Evolutionary conservation across 129 eudicot species (phyloP).

Genomic region (Artemisia annua): DNA sequence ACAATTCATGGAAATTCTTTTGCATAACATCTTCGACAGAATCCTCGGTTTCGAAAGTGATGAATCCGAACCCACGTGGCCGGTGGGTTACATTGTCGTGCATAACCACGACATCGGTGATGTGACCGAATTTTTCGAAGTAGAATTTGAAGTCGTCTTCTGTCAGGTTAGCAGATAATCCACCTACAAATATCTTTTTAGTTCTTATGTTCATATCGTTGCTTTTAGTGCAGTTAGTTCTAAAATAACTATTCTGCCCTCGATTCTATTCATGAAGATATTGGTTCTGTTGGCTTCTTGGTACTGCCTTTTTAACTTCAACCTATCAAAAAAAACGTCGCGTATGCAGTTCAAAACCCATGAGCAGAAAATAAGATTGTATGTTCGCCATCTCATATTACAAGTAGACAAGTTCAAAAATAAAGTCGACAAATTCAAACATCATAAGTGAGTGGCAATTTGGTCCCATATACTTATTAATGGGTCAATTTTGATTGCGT

Average conservation of each 20-base stretch:
- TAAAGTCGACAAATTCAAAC: too few species aligned
- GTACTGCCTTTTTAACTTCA: slow-evolving; percentile 88
- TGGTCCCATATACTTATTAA: too few species aligned
- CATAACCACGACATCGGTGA: slow-evolving; percentile 92
- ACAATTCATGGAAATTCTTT: too few species aligned
- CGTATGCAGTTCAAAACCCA: too few species aligned
- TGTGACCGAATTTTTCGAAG: slow-evolving; percentile 81
- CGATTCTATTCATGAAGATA: slow-evolving; percentile 52
- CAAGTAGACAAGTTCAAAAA: too few species aligned
- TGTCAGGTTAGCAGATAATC: slow-evolving; percentile 73
- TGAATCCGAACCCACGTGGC: too few species aligned
- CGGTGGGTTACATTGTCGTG: too few species aligned
- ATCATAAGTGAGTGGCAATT: too few species aligned
- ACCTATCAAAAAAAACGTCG: slow-evolving; percentile 43
- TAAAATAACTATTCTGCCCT: slow-evolving; percentile 46
- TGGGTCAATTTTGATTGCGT: background rate
- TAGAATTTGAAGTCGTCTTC: slow-evolving; percentile 78
- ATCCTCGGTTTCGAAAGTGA: too few species aligned
- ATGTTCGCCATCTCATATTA: too few species aligned
- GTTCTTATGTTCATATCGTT: slow-evolving; percentile 52
- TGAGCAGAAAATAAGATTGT: too few species aligned
- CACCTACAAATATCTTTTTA: slow-evolving; percentile 95
- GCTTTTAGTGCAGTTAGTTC: slow-evolving; percentile 29
- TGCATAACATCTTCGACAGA: too few species aligned
- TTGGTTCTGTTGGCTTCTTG: slow-evolving; percentile 72